Base-by-base conservation (phyloP, 2,329 filamentous ascomycete genomes). In the Sclerotinia sclerotiorum region DNA sequence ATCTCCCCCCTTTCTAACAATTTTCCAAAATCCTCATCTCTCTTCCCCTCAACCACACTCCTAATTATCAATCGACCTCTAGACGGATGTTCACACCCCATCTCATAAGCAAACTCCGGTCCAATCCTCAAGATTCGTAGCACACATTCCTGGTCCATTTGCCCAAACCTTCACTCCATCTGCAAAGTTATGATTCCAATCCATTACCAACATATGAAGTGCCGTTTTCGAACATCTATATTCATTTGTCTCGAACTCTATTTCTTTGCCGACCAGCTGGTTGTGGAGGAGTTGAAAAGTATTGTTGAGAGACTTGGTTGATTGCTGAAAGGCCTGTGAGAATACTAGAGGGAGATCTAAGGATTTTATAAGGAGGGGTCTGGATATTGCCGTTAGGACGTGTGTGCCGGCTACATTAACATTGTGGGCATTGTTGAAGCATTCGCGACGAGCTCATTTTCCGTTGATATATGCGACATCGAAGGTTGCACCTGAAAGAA, bases 161-260 rank as follows among this genome's bases (percentile, higher is more conserved):
- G 73, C 74, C 78, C 79, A 86, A 0, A 84, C 81, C 74, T 82
- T 84, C 2, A 86, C 82, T 0, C 83, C 83, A 65, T 87, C 84
- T 1, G 79, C 78, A 44, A 87, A 75, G 3, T 79, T 73, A 48
- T 80, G 77, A 56, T 76, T 69, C 79, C 79, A 84, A 69, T 83
- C 80, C 19, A 79, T 74, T 82, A 84, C 82, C 70, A 84, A 67
- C 82, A 84, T 84, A 70, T 83, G 84, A 51, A 84, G 71, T 0
- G 79, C 82, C 3, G 77, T 79, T 74, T 84, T 84, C 39, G 76
- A 74, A 27, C 76, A 77, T 2, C 81, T 78, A 68, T 84, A 84
- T 0, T 76, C 75, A 35, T 78, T 72, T 0, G 70, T 70, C 3
- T 70, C 69, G 74, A 73, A 70, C 10, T 69, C 17, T 5, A 69